phyloP scores from a whole-genome alignment of 2,329 filamentous ascomycete species.

The Neonectria neomacrospora region DNA sequence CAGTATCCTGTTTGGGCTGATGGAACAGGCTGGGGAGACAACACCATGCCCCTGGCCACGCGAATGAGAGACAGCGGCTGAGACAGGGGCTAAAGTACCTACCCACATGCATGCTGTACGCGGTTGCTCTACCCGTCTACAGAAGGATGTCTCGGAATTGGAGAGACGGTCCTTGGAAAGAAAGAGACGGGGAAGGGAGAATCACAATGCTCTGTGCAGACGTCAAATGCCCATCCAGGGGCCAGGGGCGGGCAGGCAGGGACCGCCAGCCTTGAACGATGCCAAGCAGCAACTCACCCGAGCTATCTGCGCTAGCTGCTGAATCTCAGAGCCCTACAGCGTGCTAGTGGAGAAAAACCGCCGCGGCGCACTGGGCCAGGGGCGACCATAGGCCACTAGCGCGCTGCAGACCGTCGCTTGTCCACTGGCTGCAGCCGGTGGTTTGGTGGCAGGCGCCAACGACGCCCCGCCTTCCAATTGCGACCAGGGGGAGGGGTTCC shows the following conservation, averaged over 20 bases:
- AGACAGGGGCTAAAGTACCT: neutral
- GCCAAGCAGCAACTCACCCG: neutral
- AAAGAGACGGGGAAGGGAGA: too few relatives aligned
- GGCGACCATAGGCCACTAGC: conserved; percentile 2
- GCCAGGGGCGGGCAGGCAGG: neutral
- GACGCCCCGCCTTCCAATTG: neutral
- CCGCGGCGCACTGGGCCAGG: neutral
- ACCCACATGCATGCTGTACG: neutral
- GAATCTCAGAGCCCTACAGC: conserved; percentile 11
- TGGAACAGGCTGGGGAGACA: neutral
- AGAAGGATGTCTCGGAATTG: neutral
- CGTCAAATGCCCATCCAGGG: neutral
- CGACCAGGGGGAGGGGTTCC: conserved; percentile 13
- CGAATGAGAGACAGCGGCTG: neutral
- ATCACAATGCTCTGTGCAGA: neutral
- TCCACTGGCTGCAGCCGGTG: neutral
- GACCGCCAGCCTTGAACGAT: conserved; percentile 5
- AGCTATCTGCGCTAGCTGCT: neutral
- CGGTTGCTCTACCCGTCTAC: neutral
- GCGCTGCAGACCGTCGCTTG: neutral
- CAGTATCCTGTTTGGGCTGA: conserved; percentile 30
- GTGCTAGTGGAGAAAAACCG: neutral
- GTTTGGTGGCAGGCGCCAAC: neutral
- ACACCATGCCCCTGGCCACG: neutral
- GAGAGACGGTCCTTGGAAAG: too few relatives aligned